These are phyloP conservation scores for Apiotrichum siamense DNA, from an alignment of 1,284 basidiomycete species.

Conservation along the genomic window DNA sequence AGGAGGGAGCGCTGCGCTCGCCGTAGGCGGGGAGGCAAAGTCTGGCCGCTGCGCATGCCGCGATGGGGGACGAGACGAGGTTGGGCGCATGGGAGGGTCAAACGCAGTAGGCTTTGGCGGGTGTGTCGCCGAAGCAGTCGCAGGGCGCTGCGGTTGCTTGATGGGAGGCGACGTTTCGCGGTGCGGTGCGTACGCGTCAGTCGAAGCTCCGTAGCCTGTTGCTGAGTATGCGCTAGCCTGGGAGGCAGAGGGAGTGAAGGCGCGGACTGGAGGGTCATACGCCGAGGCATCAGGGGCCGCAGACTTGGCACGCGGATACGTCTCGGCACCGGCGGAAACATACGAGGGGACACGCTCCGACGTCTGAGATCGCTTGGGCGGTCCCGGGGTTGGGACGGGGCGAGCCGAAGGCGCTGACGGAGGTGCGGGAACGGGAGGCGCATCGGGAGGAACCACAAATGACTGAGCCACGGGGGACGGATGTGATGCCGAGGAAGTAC, in stretches of 20 bases:
- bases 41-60: conserved; percentile 6
- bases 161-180: background rate
- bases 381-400: conserved; percentile 27
- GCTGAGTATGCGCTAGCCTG: background rate
- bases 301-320: background rate
- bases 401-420: conserved; percentile 7
- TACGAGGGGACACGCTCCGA: background rate
- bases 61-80: conserved; percentile 12
- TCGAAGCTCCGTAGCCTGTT: background rate
- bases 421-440: conserved; percentile 12
- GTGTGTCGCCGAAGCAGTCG: conserved; percentile 7
- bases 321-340: background rate
- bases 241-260: background rate
- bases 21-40: conserved; percentile 9
- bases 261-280: background rate
- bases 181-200: conserved; percentile 3
- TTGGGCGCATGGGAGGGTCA: conserved; percentile 27
- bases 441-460: conserved; percentile 11
- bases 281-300: background rate
- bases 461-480: conserved; percentile 2
- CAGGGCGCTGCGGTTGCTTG: conserved; percentile 6
- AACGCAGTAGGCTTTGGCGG: conserved; percentile 22
- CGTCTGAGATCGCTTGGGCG: conserved; percentile 21
- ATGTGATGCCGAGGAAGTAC: background rate
- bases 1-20: background rate